phyloP scores from a whole-genome alignment of 495 filamentous ascomycete species.

The Chlorociboria aeruginascens region DNA sequence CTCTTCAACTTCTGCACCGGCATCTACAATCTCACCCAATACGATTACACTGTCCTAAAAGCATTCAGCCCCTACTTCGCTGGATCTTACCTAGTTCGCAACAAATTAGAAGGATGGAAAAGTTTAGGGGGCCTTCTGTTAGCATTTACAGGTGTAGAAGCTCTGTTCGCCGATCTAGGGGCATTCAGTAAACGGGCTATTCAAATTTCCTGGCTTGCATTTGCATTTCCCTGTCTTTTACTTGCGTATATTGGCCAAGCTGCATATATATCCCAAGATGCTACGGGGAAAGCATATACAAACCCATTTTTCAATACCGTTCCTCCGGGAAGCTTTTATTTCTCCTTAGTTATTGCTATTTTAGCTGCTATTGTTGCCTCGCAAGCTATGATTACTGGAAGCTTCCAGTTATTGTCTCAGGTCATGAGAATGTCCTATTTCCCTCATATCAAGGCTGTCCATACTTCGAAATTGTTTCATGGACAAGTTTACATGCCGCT shows the following conservation, averaged over 20 bases:
- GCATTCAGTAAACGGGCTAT: conserved; percentile 52
- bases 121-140: conserved; percentile 58
- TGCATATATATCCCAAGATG: conserved; percentile 51
- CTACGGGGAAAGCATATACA: conserved; percentile 39
- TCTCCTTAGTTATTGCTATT: conserved; percentile 51
- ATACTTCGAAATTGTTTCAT: conserved; percentile 53
- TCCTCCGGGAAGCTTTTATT: conserved; percentile 54
- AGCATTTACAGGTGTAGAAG: conserved; percentile 64
- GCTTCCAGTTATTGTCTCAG: conserved; percentile 58
- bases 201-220: conserved; percentile 52
- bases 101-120: conserved; percentile 50
- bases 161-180: conserved; percentile 63
- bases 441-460: conserved; percentile 56
- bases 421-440: conserved; percentile 63
- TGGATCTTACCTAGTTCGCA: conserved; percentile 46
- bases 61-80: conserved; percentile 60
- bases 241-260: conserved; percentile 66
- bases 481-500: conserved; percentile 62
- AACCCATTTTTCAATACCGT: conserved; percentile 64
- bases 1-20: conserved; percentile 53
- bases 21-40: conserved; percentile 56
- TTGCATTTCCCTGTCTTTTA: conserved; percentile 54
- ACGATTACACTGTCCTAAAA: conserved; percentile 52
- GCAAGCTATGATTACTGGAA: conserved; percentile 67
- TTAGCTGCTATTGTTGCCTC: conserved; percentile 64